Evolutionary conservation across 805 yeast genomes (phyloP), one percentile per base, ranked within the genome.

Genomic region (Myxozyma geophila): DNA sequence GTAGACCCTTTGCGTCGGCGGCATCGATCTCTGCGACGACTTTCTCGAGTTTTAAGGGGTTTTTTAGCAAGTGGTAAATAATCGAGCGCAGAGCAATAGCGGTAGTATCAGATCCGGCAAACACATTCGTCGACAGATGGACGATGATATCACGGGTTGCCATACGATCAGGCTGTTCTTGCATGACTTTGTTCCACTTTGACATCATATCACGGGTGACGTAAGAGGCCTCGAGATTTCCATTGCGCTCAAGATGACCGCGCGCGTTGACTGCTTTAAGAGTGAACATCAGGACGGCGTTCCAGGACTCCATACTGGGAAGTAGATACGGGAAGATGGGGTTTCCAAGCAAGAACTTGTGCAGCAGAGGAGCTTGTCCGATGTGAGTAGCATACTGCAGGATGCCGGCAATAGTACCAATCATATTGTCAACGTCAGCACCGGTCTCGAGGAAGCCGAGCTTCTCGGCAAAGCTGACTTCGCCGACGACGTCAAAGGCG

Each of bases 401-500:
- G 2, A 54, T 44, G 7, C 58, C 48, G 23, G 58, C 35, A 2
- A 41, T 54, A 4, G 58, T 54, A 13, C 46, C 35, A 28, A 54
- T 54, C 58, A 54, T 54, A n/a, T 13, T 19, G 17, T 54, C 58
- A 13, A 55, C 46, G 23, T 55, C 59, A 21, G 13, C 53, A 17
- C 59, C 59, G 19, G 52, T n/a, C 35, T 54, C 52, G n/a, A 55
- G 46, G 28, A 55, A 55, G 2, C 59, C 59, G 13, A 46, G 46
- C 37, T 36, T 55, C 9, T 46, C 17, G 37, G 53, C 40, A 23
- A 55, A 55, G 7, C 19, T 36, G 17, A 55, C 43, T 37, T 55
- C 59, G 15, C 59, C 59, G 12, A 55, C 52, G 23, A 47, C 59
- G 21, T 55, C 59, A 48, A 55, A 55, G 6, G 59, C 52, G 28